Conservation (phyloP, 208 protist species). For the Acanthamoeba healyi region DNA sequence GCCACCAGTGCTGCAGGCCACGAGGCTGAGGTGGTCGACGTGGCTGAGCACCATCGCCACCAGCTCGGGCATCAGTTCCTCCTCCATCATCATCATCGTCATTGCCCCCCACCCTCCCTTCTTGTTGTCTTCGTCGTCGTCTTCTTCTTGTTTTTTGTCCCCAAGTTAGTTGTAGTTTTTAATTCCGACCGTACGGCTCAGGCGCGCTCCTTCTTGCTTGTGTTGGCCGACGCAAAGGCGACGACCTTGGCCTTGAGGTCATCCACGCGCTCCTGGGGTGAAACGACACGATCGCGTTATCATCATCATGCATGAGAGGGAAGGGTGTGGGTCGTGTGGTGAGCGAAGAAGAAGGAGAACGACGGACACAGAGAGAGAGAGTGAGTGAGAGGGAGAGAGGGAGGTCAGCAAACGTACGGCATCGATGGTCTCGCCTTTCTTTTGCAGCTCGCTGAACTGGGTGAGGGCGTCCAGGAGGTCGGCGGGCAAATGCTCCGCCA, state of each 20-base stretch:
- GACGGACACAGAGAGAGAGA: neutral
- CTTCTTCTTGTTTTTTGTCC: too few species aligned
- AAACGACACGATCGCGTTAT: neutral
- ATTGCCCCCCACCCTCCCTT: too few species aligned
- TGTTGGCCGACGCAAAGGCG: neutral
- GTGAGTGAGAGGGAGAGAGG: neutral
- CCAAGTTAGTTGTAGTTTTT: too few species aligned
- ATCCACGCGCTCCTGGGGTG: neutral
- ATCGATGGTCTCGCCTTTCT: slow-evolving; percentile 24
- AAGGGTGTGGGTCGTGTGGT: too few species aligned
- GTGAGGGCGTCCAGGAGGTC: neutral
- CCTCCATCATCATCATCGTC: too few species aligned
- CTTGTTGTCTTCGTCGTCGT: too few species aligned
- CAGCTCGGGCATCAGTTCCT: too few species aligned
- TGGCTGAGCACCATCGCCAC: too few species aligned
- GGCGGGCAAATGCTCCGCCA: slow-evolving; percentile 4
- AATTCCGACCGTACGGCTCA: too few species aligned
- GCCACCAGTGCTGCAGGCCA: too few species aligned
- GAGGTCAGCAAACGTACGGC: neutral
- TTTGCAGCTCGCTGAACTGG: neutral
- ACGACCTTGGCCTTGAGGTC: neutral
- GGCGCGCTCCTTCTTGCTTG: neutral
- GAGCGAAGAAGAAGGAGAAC: neutral
- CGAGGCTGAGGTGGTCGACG: too few species aligned
- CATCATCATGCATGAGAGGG: too few species aligned